Conservation (phyloP, 2,329 filamentous ascomycete genomes). For the Arthrobotrys pseudoclavata region DNA sequence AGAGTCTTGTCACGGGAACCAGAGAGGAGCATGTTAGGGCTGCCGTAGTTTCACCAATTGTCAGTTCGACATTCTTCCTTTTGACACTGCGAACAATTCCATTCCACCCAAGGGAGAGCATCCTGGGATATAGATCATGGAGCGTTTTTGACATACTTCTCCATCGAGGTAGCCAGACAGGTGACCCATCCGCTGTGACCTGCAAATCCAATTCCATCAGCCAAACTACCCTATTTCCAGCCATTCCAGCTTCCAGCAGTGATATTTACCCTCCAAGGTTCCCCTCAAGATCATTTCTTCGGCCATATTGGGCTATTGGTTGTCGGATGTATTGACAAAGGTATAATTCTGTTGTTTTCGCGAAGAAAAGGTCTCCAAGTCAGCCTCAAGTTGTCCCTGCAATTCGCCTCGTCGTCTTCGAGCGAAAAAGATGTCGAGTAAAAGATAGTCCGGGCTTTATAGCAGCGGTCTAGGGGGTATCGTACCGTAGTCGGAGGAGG, state of each 20-base stretch:
- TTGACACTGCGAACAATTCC: neutral
- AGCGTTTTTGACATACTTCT: constrained; percentile 61
- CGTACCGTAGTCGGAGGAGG: constrained; percentile 57
- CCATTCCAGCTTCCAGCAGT: constrained; percentile 30
- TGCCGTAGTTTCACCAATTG: constrained; percentile 64
- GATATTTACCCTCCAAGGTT: constrained; percentile 63
- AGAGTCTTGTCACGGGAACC: constrained; percentile 97
- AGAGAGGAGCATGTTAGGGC: constrained; percentile 99
- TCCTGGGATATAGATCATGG: constrained; percentile 8
- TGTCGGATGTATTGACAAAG: constrained; percentile 44
- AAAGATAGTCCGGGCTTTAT: constrained; percentile 22
- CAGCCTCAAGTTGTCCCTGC: constrained; percentile 34
- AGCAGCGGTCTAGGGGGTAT: constrained; percentile 34
- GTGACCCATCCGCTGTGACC: constrained; percentile 64
- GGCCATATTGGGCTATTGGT: constrained; percentile 53
- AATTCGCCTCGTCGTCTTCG: constrained; percentile 23
- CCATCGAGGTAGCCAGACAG: constrained; percentile 63
- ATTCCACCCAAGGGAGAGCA: neutral
- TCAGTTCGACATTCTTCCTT: constrained; percentile 65
- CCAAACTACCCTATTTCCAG: constrained; percentile 43
- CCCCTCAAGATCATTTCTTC: constrained; percentile 63
- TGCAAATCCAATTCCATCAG: constrained; percentile 60
- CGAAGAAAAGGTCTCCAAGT: constrained; percentile 34
- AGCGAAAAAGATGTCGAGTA: constrained; percentile 22
- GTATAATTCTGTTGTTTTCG: constrained; percentile 38